These are phyloP conservation scores for Phyllosticta ampelicida DNA, from an alignment of 2,329 filamentous ascomycete species.

Conservation along the genomic window DNA sequence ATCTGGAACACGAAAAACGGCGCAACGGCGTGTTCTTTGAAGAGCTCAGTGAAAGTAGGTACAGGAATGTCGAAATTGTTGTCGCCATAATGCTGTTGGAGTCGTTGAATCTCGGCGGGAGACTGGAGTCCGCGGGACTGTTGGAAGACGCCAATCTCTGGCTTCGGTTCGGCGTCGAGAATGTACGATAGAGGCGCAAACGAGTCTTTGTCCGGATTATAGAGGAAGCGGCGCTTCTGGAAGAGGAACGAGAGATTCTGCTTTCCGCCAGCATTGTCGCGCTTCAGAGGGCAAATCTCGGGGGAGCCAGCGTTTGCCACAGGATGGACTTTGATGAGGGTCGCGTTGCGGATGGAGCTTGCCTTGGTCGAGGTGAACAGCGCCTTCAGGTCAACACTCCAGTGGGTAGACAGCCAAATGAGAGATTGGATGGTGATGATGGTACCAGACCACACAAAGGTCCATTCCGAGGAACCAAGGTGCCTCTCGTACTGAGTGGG, in stretches of 20 bases:
- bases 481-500: constrained; percentile 78
- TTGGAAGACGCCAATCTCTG: constrained; percentile 68
- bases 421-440: constrained; percentile 84
- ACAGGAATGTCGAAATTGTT: constrained; percentile 98
- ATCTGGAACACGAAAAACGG: constrained; percentile 99
- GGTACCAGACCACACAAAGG: constrained; percentile 82
- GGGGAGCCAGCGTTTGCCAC: constrained; percentile 77
- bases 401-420: constrained; percentile 92
- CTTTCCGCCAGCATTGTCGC: constrained; percentile 67
- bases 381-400: constrained; percentile 81
- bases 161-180: constrained; percentile 78
- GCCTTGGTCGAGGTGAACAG: constrained; percentile 69
- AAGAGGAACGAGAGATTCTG: constrained; percentile 81
- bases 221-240: constrained; percentile 95
- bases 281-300: constrained; percentile 74
- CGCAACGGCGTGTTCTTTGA: constrained; percentile 95
- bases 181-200: constrained; percentile 76
- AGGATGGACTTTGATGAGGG: constrained; percentile 87
- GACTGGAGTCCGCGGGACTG: constrained; percentile 63
- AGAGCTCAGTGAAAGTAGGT: constrained; percentile 87
- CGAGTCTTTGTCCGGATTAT: constrained; percentile 56
- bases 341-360: constrained; percentile 58
- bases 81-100: constrained; percentile 87
- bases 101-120: constrained; percentile 62
- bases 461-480: constrained; percentile 94